Conservation (phyloP, 2,329 filamentous ascomycete genomes). For the Hymenoscyphus fraxineus region DNA sequence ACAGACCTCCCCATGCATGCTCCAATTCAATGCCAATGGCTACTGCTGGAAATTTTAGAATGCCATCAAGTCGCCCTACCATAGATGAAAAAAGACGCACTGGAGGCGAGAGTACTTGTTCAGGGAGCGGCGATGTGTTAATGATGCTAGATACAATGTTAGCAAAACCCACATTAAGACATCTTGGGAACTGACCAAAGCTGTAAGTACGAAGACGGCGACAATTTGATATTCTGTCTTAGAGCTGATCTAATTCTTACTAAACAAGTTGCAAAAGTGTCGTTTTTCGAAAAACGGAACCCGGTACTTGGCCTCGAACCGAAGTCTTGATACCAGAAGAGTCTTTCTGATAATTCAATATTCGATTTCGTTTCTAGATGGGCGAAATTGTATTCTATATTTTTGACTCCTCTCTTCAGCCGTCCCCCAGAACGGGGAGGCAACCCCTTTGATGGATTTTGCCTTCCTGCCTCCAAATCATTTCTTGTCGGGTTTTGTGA, state of each 20-base stretch:
- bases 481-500: conserved; percentile 3
- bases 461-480: conserved; percentile 12
- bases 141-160: conserved; percentile 10
- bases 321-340: conserved; percentile 20
- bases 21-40: conserved; percentile 16
- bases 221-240: conserved; percentile 9
- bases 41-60: conserved; percentile 12
- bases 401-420: conserved; percentile 7
- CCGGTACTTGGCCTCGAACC: background rate
- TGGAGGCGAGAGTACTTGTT: conserved; percentile 10
- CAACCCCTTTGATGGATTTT: background rate
- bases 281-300: conserved; percentile 9
- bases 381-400: conserved; percentile 13
- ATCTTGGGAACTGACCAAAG: conserved; percentile 7
- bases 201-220: conserved; percentile 11
- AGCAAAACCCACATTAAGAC: background rate
- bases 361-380: conserved; percentile 10
- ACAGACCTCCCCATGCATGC: conserved; percentile 15
- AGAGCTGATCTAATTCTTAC: conserved; percentile 10
- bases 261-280: conserved; percentile 14
- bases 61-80: conserved; percentile 5
- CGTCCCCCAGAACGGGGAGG: conserved; percentile 9
- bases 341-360: conserved; percentile 9
- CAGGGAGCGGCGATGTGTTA: conserved; percentile 10
- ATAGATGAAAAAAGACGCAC: conserved; percentile 5